Percentiles rank a stretch among this genome's conserved stretches.
These are phyloP conservation scores for Jacaranda copaia DNA, from an alignment of 257 asterid species.

Conservation along the genomic window DNA sequence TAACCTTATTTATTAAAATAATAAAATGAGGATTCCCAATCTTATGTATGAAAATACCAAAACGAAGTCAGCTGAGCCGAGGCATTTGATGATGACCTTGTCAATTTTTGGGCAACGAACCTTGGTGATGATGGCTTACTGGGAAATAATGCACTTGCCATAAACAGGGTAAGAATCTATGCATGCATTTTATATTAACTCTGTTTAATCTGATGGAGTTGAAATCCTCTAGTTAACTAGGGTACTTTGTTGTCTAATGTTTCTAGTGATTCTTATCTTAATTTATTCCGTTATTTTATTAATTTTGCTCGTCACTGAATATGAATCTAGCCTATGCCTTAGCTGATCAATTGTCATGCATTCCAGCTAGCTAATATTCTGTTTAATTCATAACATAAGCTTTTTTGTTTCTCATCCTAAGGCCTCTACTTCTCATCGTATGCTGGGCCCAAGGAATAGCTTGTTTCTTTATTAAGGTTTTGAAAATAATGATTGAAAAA, in stretches of 20 bases:
- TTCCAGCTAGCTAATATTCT: neutral
- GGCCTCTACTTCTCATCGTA: neutral
- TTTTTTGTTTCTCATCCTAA: neutral
- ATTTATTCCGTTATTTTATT: neutral
- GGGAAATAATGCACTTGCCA: conserved; percentile 80
- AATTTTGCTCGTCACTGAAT: neutral
- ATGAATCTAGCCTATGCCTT: conserved; percentile 1
- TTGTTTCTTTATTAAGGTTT: neutral
- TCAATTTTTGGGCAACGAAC: conserved; percentile 96
- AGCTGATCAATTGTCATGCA: neutral
- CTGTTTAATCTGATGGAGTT: too few species aligned
- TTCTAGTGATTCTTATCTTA: neutral
- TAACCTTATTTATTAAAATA: conserved; percentile 91
- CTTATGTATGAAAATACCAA: conserved; percentile 80
- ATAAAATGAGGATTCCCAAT: conserved; percentile 77
- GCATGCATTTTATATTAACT: conserved; percentile 7
- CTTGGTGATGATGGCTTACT: conserved; percentile 82
- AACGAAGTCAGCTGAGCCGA: conserved; percentile 71
- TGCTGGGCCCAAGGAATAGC: neutral
- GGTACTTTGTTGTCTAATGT: neutral
- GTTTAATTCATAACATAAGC: neutral
- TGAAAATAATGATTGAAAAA: neutral
- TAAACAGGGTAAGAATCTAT: conserved; percentile 81
- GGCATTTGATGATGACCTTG: conserved; percentile 94
- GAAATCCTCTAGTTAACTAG: too few species aligned